Conservation (phyloP, 2,329 filamentous ascomycete genomes). For the Westerdykella sp. region DNA sequence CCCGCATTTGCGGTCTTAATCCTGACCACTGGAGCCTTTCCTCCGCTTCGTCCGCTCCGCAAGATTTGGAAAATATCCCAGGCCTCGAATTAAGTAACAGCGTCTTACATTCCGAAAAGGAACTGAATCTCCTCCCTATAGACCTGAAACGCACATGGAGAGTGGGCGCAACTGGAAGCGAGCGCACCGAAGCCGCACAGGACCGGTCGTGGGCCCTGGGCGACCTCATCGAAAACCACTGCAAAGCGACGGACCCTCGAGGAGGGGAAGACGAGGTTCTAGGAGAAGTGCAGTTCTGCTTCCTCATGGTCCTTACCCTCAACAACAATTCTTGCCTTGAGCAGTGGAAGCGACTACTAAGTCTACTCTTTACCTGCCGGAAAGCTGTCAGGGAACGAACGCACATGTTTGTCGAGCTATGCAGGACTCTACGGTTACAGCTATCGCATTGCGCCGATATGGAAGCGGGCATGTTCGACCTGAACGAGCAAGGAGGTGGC, state of each 20-base stretch:
- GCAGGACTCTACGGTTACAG: constrained; percentile 48
- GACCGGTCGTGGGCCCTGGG: constrained; percentile 58
- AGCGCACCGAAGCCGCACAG: constrained; percentile 56
- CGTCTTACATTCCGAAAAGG: constrained; percentile 30
- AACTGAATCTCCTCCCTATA: constrained; percentile 51
- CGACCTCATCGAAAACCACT: constrained; percentile 44
- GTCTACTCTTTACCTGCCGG: constrained; percentile 52
- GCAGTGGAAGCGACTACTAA: constrained; percentile 58
- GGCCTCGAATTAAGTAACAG: constrained; percentile 42
- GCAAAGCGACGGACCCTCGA: constrained; percentile 23
- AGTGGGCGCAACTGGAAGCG: constrained; percentile 54
- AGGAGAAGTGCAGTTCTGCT: constrained; percentile 58
- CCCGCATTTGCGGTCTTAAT: constrained; percentile 45
- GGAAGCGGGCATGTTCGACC: constrained; percentile 56
- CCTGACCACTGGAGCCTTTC: constrained; percentile 50
- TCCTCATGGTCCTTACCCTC: constrained; percentile 57
- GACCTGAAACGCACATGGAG: constrained; percentile 59
- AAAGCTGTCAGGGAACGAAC: constrained; percentile 46
- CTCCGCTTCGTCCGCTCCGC: constrained; percentile 51
- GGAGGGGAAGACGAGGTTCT: constrained; percentile 36
- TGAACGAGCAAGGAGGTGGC: constrained; percentile 47
- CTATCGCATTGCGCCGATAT: constrained; percentile 52
- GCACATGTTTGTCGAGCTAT: constrained; percentile 47
- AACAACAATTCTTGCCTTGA: constrained; percentile 62
- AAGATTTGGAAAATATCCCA: constrained; percentile 55